These are phyloP conservation scores for Boletus vinaceobasis DNA, from an alignment of 768 basidiomycete species.

Conservation along the genomic window DNA sequence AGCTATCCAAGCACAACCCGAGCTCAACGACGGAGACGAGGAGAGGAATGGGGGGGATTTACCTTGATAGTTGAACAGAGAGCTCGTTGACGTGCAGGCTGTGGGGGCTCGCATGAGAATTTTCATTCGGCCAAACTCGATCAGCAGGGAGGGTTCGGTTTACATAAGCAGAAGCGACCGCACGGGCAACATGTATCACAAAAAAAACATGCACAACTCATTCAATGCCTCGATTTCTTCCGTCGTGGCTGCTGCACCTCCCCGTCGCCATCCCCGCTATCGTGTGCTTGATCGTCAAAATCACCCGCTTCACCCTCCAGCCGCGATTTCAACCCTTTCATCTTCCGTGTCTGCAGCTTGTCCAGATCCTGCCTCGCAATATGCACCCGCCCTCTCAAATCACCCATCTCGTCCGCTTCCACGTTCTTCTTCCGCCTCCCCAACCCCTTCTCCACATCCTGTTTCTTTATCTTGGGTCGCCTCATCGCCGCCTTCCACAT, in stretches of 20 bases:
- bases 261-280: slow-evolving; percentile 18
- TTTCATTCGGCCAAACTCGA: slow-evolving; percentile 7
- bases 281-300: background rate
- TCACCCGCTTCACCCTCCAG: slow-evolving; percentile 5
- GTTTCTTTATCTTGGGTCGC: slow-evolving; percentile 85
- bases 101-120: slow-evolving; percentile 16
- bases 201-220: background rate
- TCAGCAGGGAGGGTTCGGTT: slow-evolving; percentile 7
- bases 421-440: slow-evolving; percentile 95
- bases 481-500: slow-evolving; percentile 77
- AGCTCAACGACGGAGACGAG: background rate
- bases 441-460: slow-evolving; percentile 77
- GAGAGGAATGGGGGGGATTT: background rate
- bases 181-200: background rate
- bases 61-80: slow-evolving; percentile 6
- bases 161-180: slow-evolving; percentile 14
- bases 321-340: slow-evolving; percentile 81
- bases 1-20: background rate
- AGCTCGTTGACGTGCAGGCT: slow-evolving; percentile 7
- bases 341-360: slow-evolving; percentile 88
- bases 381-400: slow-evolving; percentile 87
- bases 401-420: slow-evolving; percentile 98
- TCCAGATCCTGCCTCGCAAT: slow-evolving; percentile 84
- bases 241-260: background rate
- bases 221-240: slow-evolving; percentile 18